Base-by-base conservation (phyloP, 2,329 filamentous ascomycete species). In the Harringtonia aguacate region DNA sequence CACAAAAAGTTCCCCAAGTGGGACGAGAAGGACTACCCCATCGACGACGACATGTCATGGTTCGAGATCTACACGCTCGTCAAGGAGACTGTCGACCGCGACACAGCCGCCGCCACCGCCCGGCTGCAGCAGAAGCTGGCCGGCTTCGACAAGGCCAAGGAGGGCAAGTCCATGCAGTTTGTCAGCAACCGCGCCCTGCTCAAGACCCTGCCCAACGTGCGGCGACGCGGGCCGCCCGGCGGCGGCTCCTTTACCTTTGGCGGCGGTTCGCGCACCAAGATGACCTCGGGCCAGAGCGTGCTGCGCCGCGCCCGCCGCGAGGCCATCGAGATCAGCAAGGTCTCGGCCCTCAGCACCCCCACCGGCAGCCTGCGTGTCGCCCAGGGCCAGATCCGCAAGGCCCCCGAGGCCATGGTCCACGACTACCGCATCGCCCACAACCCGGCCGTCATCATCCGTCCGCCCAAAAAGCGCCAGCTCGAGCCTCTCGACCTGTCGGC, bases 1-100 rank as follows among this genome's bases (percentile, higher is more conserved):
- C 74, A 77, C 41, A 77, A 79, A 39, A 80, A 95, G 55, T 85
- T 95, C 49, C 79, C 79, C 2, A 66, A 76, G 45, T 81, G 79
- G 60, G 69, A 79, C 35, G 65, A 67, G 37, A 78, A 83, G 56
- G 74, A 77, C 22, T 75, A 80, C 52, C 67, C 76, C 21, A 67
- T 77, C 21, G 84, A 85, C 1, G 70, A 72, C 49, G 77, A 81
- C 0, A 68, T 68, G 30, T 79, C 78, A 47, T 95, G 88, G 88
- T 78, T 81, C 58, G 78, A 82, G 44, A 71, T 94, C 14, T 95
- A 94, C 64, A 67, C 14, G 4, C 15, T 21, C 8, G 39, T 72
- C 50, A 77, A 79, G 50, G 81, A 89, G 56, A 72, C 76, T 50
- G 68, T 67, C 35, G 68, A 81, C 49, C 73, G 79, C 31, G 66